Conservation (phyloP, 1,139 yeast genomes). For the Blastobotrys malaysiensis region DNA sequence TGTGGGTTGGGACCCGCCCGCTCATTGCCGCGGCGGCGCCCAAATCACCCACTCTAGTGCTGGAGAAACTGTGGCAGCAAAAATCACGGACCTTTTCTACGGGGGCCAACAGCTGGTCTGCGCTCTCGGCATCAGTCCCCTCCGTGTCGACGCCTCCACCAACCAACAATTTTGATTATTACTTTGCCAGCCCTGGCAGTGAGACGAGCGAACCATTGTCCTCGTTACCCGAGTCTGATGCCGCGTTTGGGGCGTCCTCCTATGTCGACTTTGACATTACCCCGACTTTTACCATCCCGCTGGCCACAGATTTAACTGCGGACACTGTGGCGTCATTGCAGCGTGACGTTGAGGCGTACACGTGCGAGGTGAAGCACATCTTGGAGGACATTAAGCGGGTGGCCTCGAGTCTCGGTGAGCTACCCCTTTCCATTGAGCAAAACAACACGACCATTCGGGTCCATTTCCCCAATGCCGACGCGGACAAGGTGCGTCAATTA, state of each 20-base stretch:
- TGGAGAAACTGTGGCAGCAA: slow-evolving; percentile 2
- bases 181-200: neutral
- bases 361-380: slow-evolving; percentile 23
- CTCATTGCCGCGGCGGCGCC: neutral
- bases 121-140: neutral
- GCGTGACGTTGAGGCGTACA: slow-evolving; percentile 25
- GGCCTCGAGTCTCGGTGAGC: slow-evolving; percentile 32
- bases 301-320: slow-evolving; percentile 27
- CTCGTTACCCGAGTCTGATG: neutral
- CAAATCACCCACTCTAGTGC: neutral
- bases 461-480: slow-evolving; percentile 36
- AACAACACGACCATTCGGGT: slow-evolving; percentile 28
- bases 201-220: neutral
- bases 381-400: slow-evolving; percentile 28
- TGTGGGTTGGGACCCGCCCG: neutral
- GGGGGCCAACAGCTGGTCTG: slow-evolving; percentile 4
- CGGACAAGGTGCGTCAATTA: slow-evolving; percentile 29
- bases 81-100: neutral
- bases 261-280: slow-evolving; percentile 34
- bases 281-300: slow-evolving; percentile 28
- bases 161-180: neutral
- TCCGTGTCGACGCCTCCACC: neutral
- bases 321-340: slow-evolving; percentile 20
- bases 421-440: slow-evolving; percentile 32
- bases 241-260: slow-evolving; percentile 10